These are phyloP conservation scores for Saccharomycopsis malanga DNA, from an alignment of 805 yeast species.

Conservation along the genomic window DNA sequence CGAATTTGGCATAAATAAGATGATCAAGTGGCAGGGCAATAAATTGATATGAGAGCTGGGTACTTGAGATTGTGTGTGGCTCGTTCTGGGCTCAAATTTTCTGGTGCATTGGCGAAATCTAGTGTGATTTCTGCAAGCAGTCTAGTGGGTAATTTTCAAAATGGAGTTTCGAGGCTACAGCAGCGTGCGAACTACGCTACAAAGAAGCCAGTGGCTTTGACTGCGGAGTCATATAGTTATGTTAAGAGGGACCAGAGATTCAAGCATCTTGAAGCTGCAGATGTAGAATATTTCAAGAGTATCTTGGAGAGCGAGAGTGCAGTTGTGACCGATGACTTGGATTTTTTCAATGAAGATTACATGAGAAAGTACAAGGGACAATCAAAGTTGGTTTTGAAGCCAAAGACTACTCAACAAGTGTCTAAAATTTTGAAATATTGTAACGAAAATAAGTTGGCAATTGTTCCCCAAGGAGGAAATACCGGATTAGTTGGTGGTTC, in stretches of 20 bases:
- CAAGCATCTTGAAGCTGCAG: constrained; percentile 46
- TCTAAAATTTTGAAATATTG: constrained; percentile 72
- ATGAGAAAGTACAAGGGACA: constrained; percentile 92
- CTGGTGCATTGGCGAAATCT: no score
- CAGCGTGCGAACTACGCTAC: not conserved
- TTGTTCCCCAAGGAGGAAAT: constrained; percentile 96
- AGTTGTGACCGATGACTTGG: constrained; percentile 52
- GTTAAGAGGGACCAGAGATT: constrained; percentile 45
- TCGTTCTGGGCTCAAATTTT: no score
- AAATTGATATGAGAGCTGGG: no score
- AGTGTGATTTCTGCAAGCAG: no score
- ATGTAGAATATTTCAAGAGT: constrained; percentile 52
- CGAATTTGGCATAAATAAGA: no score
- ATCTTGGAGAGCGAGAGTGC: constrained; percentile 47
- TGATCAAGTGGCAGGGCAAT: no score
- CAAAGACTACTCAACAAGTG: constrained; percentile 73
- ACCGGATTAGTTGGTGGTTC: constrained; percentile 96
- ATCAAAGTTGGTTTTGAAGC: constrained; percentile 72
- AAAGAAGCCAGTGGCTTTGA: constrained; percentile 37
- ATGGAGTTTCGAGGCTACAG: no score
- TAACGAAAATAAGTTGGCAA: constrained; percentile 67
- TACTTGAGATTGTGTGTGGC: no score
- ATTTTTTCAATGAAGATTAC: constrained; percentile 81
- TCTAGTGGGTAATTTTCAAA: no score
- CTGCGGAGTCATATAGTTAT: constrained; percentile 63